Evolutionary conservation across 2,329 filamentous ascomycete species (phyloP).

Genomic region (Monosporascus sp.): DNA sequence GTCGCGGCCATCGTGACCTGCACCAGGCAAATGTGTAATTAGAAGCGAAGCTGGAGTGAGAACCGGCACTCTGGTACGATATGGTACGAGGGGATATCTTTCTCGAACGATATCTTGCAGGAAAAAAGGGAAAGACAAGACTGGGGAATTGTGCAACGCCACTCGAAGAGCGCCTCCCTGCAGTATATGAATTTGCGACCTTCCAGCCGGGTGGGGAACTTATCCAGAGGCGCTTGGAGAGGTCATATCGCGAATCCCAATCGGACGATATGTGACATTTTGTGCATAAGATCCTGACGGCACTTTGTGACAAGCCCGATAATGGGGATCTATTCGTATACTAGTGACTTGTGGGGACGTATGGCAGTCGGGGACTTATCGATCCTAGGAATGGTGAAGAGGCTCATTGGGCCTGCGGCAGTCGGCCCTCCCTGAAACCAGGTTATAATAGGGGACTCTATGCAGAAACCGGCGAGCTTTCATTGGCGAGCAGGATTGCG

Average conservation of each 20-base stretch:
- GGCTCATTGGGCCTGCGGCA: constrained; percentile 15
- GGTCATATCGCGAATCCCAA: constrained; percentile 4
- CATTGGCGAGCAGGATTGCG: constrained; percentile 17
- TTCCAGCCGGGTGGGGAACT: constrained; percentile 5
- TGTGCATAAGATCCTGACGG: constrained; percentile 14
- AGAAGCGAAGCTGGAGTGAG: constrained; percentile 1
- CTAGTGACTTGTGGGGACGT: constrained; percentile 13
- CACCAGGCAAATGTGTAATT: constrained; percentile 10
- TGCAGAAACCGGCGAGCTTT: constrained; percentile 10
- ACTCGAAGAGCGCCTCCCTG: constrained; percentile 9
- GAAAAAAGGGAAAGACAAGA: constrained; percentile 6
- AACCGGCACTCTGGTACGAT: constrained; percentile 14
- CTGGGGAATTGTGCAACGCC: constrained; percentile 15
- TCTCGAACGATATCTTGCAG: constrained; percentile 12
- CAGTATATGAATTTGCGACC: constrained; percentile 12
- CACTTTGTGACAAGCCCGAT: neutral
- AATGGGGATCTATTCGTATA: neutral
- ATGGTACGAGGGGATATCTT: constrained; percentile 15
- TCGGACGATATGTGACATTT: constrained; percentile 17
- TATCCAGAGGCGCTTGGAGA: constrained; percentile 7
- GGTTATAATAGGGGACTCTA: constrained; percentile 16
- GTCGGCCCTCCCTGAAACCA: constrained; percentile 11
- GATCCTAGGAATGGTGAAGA: constrained; percentile 7
- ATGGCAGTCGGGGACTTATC: constrained; percentile 12
- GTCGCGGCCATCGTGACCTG: constrained; percentile 35